phyloP scores from a whole-genome alignment of 768 basidiomycete genomes.

The Neoboletus subvelutipes region DNA sequence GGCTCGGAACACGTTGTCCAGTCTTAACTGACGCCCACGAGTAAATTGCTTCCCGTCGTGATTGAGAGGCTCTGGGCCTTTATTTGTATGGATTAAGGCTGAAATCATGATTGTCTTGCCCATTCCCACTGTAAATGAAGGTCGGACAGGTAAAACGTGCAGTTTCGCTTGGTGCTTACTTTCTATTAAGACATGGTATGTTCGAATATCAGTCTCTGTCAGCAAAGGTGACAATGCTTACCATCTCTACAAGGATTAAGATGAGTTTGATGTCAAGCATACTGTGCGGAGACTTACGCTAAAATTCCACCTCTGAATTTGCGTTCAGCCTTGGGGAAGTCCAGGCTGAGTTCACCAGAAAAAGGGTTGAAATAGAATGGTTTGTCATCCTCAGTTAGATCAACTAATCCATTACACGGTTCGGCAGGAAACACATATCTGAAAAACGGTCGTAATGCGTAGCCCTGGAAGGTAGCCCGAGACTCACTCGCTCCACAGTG shows the following conservation, averaged over 20 bases:
- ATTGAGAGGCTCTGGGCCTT: constrained; percentile 43
- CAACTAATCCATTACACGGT: constrained; percentile 59
- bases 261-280: constrained; percentile 6
- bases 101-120: constrained; percentile 95
- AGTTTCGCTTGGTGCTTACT: constrained; percentile 38
- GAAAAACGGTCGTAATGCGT: constrained; percentile 5
- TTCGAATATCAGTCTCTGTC: constrained; percentile 5
- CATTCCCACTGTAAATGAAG: constrained; percentile 72
- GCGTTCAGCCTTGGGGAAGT: constrained; percentile 78
- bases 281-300: constrained; percentile 54
- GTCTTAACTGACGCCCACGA: constrained; percentile 57
- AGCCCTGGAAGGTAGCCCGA: not conserved
- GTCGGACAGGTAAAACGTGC: constrained; percentile 2
- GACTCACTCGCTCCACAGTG: constrained; percentile 88
- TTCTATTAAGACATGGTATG: constrained; percentile 37
- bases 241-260: constrained; percentile 34
- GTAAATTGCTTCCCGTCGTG: constrained; percentile 26
- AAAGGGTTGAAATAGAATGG: constrained; percentile 89
- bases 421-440: constrained; percentile 77
- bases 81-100: constrained; percentile 81
- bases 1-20: constrained; percentile 63
- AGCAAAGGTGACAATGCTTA: constrained; percentile 13
- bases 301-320: constrained; percentile 85
- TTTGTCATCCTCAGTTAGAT: constrained; percentile 76
- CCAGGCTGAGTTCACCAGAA: constrained; percentile 83